Base-by-base conservation (phyloP, 306 rosid species). In the Dryas alaskensis region DNA sequence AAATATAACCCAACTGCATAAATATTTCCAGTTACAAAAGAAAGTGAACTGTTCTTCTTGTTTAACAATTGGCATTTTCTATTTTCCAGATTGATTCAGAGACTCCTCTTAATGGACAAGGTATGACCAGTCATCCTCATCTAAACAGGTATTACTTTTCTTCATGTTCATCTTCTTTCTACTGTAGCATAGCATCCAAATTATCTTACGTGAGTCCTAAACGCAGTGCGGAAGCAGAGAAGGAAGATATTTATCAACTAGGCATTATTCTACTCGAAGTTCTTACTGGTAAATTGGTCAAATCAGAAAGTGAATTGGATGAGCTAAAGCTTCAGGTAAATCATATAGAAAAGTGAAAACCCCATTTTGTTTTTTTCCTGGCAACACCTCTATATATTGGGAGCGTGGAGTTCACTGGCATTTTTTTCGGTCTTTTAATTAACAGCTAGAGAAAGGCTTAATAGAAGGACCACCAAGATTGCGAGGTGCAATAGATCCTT, bases 221-320 rank as follows among this genome's bases (percentile, higher is more conserved):
- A 45, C 57, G 73, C 85, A 88, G 89, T 62, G 74, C 7, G 3
- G 84, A 76, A 37, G 87, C 85, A 19, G 97, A 91, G 76, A 94
- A 91, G 84, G 96, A 94, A 83, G 98, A 94, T 46, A 91, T 94
- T 52, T 88, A 82, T 74, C 92, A 89, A 75, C 69, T 87, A 57
- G 98, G 98, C 43, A 86, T 91, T 17, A 90, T 90, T 75, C 87
- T 90, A 62, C 92, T 93, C 49, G 83, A 89, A 88, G 78, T 93
- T 43, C 82, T 93, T 50, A 89, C 90, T 6, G 98, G 98, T 4
- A 89, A 83, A 75, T 78, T 59, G 78, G 60, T 82, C 60, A 79
- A 79, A 74, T 86, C 87, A 25, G 58, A 85, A 1, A 78, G 77
- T 44, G 92, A 93, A 66, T 37, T 83, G 67, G 85, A 86, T 65